phyloP scores from a whole-genome alignment of 2,329 filamentous ascomycete species.

The Apiospora arundinis region DNA sequence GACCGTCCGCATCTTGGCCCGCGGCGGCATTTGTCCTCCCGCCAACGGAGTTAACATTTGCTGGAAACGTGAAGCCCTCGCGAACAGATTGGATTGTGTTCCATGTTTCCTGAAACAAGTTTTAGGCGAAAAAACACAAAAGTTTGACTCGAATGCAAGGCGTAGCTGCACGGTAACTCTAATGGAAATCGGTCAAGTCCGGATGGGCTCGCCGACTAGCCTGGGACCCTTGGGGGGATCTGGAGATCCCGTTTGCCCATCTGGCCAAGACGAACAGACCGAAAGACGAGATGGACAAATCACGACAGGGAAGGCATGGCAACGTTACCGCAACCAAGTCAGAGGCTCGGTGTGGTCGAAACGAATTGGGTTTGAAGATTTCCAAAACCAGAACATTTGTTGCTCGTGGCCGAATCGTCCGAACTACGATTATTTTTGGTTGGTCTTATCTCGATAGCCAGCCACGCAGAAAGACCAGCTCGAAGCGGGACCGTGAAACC shows the following conservation, averaged over 20 bases:
- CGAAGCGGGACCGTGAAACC: background rate
- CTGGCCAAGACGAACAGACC: background rate
- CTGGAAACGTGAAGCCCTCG: background rate
- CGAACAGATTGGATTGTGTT: background rate
- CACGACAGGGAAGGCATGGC: background rate
- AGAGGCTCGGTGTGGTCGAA: background rate
- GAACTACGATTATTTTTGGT: background rate
- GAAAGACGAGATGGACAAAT: background rate
- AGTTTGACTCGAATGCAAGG: background rate
- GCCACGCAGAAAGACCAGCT: background rate
- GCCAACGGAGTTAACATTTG: background rate
- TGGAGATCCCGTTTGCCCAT: background rate
- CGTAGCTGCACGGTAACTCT: background rate
- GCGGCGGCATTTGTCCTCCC: background rate
- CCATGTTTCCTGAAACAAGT: slow-evolving; percentile 8
- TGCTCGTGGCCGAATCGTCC: background rate
- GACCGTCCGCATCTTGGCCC: background rate
- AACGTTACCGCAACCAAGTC: background rate
- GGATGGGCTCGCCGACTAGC: background rate
- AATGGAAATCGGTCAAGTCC: background rate
- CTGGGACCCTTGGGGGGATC: background rate
- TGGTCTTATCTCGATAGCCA: background rate
- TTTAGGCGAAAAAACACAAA: background rate
- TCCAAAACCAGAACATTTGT: background rate
- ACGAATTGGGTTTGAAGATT: background rate